phyloP scores from a whole-genome alignment of 2,329 filamentous ascomycete species.

The Aphanoascus verrucosus region DNA sequence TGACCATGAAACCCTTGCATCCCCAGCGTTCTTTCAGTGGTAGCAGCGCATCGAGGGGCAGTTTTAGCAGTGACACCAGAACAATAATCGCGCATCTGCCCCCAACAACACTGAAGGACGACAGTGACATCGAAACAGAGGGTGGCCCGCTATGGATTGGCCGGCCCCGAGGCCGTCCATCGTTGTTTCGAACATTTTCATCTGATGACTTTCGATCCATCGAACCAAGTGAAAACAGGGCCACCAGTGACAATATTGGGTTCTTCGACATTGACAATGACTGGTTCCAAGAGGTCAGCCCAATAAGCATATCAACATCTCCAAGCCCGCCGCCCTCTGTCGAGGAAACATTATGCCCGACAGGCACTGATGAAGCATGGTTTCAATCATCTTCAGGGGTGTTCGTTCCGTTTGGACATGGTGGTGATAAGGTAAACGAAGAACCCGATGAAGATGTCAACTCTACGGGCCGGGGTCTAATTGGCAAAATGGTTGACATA shows the following conservation, averaged over 20 bases:
- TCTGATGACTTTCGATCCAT: conserved; percentile 3
- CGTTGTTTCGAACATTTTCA: conserved; percentile 9
- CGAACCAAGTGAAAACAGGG: not conserved
- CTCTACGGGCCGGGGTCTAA: conserved; percentile 10
- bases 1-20: conserved; percentile 67
- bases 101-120: conserved; percentile 74
- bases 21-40: conserved; percentile 41
- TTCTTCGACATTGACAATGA: conserved; percentile 5
- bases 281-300: conserved; percentile 6
- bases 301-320: conserved; percentile 7
- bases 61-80: conserved; percentile 56
- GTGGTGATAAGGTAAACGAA: not conserved
- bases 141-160: not conserved
- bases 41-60: conserved; percentile 46
- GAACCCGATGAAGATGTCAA: not conserved
- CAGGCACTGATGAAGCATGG: not conserved
- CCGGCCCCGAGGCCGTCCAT: not conserved
- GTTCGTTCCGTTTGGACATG: conserved; percentile 14
- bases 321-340: not conserved
- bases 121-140: conserved; percentile 10
- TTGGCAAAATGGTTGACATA: conserved; percentile 17
- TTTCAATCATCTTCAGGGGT: conserved; percentile 13
- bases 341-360: not conserved
- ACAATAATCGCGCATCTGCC: conserved; percentile 73
- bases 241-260: not conserved